Conservation (phyloP, 1,284 basidiomycete genomes). For the Ganoderma meredithae region DNA sequence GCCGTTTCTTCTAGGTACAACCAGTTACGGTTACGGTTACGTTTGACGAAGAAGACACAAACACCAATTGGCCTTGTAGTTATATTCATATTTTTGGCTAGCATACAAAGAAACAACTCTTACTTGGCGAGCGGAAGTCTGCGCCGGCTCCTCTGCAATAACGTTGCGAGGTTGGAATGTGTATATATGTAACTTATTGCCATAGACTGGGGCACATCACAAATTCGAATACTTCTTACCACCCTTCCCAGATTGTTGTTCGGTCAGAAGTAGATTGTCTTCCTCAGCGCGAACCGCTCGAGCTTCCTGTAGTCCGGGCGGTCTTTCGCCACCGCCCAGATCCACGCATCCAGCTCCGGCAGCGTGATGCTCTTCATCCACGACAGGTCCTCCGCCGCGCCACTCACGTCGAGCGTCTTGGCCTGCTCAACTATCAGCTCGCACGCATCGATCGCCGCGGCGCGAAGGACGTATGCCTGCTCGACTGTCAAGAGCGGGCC, state of each 20-base stretch:
- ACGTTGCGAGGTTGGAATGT: neutral
- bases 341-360: slow-evolving; percentile 74
- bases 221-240: neutral
- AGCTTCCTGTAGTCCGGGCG: slow-evolving; percentile 70
- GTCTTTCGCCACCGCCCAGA: slow-evolving; percentile 82
- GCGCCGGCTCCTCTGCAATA: neutral
- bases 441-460: slow-evolving; percentile 80
- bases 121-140: neutral
- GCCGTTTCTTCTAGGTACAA: neutral
- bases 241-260: neutral
- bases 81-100: slow-evolving; percentile 1
- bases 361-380: slow-evolving; percentile 67
- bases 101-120: neutral
- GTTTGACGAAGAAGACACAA: neutral
- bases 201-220: neutral
- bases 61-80: slow-evolving; percentile 4
- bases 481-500: slow-evolving; percentile 67
- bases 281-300: slow-evolving; percentile 65
- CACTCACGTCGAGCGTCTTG: slow-evolving; percentile 46
- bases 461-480: slow-evolving; percentile 81
- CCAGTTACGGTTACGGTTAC: neutral
- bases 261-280: slow-evolving; percentile 69
- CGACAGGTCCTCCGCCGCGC: slow-evolving; percentile 38
- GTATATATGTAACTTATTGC: neutral
- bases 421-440: slow-evolving; percentile 68